Conservation (phyloP, 768 basidiomycete species). For the Favolaschia claudopus region DNA sequence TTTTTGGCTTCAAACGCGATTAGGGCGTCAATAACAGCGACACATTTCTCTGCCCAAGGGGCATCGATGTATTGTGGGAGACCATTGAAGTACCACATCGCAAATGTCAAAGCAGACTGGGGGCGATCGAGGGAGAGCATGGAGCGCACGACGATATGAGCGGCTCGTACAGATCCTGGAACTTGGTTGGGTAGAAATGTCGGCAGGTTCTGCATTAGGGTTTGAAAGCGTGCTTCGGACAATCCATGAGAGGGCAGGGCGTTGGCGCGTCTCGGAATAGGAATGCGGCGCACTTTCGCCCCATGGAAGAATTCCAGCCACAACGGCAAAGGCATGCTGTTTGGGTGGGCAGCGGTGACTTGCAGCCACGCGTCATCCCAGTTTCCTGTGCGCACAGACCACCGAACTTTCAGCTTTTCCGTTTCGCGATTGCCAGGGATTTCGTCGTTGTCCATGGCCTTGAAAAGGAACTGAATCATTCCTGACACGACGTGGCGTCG, state of each 20-base stretch:
- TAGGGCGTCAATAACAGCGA: slow-evolving; percentile 65
- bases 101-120: slow-evolving; percentile 51
- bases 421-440: slow-evolving; percentile 61
- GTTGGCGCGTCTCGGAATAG: not conserved
- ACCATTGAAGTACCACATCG: slow-evolving; percentile 54
- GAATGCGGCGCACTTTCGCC: slow-evolving; percentile 33
- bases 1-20: slow-evolving; percentile 43
- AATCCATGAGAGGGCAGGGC: slow-evolving; percentile 24
- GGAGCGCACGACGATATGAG: slow-evolving; percentile 53
- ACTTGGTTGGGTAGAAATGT: slow-evolving; percentile 42
- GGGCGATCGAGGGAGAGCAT: slow-evolving; percentile 52
- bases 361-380: slow-evolving; percentile 68
- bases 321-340: slow-evolving; percentile 39
- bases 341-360: slow-evolving; percentile 35
- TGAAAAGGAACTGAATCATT: slow-evolving; percentile 52
- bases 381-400: slow-evolving; percentile 59
- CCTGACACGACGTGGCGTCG: slow-evolving; percentile 58
- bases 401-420: slow-evolving; percentile 61
- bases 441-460: slow-evolving; percentile 51
- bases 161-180: slow-evolving; percentile 47
- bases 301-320: slow-evolving; percentile 71
- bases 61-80: slow-evolving; percentile 53
- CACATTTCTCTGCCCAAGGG: slow-evolving; percentile 43
- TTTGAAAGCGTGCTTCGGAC: slow-evolving; percentile 39
- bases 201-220: slow-evolving; percentile 52